phyloP scores from a whole-genome alignment of 805 yeast genomes.

The Monosporozyma aerobia region DNA sequence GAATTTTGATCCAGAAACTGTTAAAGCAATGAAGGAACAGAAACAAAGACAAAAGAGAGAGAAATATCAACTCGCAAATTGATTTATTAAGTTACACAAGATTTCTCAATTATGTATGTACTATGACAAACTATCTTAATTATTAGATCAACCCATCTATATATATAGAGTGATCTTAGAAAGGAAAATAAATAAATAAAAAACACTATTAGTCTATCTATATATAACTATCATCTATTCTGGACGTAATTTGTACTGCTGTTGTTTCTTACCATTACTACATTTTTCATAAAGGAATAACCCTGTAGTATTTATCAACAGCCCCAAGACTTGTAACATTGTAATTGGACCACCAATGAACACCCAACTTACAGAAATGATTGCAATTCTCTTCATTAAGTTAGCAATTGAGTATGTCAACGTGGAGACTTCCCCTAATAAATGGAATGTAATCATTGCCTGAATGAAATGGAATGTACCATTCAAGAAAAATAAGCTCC shows the following conservation, averaged over 20 bases:
- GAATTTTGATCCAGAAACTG: slow-evolving; percentile 35
- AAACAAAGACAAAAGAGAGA: slow-evolving; percentile 19
- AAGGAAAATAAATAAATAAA: background rate
- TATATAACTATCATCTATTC: slow-evolving; percentile 2
- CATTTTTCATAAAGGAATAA: slow-evolving; percentile 52
- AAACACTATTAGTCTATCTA: background rate
- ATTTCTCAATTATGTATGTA: too few species aligned
- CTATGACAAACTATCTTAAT: too few species aligned
- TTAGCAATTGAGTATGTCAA: slow-evolving; percentile 81
- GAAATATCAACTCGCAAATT: slow-evolving; percentile 12
- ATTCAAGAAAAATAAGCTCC: slow-evolving; percentile 48
- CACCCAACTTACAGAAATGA: slow-evolving; percentile 69
- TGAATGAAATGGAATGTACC: slow-evolving; percentile 75
- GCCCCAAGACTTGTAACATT: slow-evolving; percentile 39
- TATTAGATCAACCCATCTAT: background rate
- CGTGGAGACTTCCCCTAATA: slow-evolving; percentile 73
- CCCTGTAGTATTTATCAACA: slow-evolving; percentile 45
- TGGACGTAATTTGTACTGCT: slow-evolving; percentile 4
- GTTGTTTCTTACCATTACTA: slow-evolving; percentile 10
- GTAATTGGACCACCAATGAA: slow-evolving; percentile 46
- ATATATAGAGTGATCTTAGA: background rate
- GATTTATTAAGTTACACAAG: background rate
- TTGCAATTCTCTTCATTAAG: slow-evolving; percentile 79
- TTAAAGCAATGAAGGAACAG: slow-evolving; percentile 28
- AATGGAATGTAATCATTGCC: slow-evolving; percentile 70